These are phyloP conservation scores for Gnomoniopsis smithogilvyi DNA, from an alignment of 2,329 filamentous ascomycete species.

Conservation along the genomic window DNA sequence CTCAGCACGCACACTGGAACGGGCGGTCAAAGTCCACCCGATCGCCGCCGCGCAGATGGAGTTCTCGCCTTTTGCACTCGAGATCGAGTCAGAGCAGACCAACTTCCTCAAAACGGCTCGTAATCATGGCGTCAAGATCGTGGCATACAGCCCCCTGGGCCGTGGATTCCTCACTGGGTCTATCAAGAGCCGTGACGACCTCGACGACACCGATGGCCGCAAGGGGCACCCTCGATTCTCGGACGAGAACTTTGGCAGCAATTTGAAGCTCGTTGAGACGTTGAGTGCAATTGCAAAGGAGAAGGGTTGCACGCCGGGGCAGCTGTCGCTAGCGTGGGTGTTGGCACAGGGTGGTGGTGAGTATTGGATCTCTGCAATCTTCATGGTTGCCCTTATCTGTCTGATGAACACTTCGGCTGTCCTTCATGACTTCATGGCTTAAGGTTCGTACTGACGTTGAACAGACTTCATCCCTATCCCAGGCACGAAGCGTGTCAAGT, in stretches of 20 bases:
- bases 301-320: constrained; percentile 41
- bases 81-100: constrained; percentile 52
- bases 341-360: constrained; percentile 38
- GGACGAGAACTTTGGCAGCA: constrained; percentile 47
- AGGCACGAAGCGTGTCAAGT: constrained; percentile 30
- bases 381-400: not conserved
- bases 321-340: constrained; percentile 55
- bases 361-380: not conserved
- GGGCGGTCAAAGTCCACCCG: constrained; percentile 44
- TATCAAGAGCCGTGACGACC: constrained; percentile 40
- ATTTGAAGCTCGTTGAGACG: constrained; percentile 33
- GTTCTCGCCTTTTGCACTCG: constrained; percentile 49
- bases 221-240: constrained; percentile 38
- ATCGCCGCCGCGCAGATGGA: constrained; percentile 51
- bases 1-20: constrained; percentile 41
- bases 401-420: not conserved
- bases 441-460: not conserved
- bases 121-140: constrained; percentile 50
- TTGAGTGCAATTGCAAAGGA: constrained; percentile 25
- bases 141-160: constrained; percentile 55
- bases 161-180: constrained; percentile 50
- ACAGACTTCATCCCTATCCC: constrained; percentile 34
- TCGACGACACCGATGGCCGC: constrained; percentile 39
- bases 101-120: constrained; percentile 46
- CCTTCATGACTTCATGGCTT: not conserved